Percentiles rank a stretch among this genome's conserved stretches.
These are phyloP conservation scores for Avena eriantha DNA, from an alignment of 176 grass and related monocot genomes.

Conservation along the genomic window DNA sequence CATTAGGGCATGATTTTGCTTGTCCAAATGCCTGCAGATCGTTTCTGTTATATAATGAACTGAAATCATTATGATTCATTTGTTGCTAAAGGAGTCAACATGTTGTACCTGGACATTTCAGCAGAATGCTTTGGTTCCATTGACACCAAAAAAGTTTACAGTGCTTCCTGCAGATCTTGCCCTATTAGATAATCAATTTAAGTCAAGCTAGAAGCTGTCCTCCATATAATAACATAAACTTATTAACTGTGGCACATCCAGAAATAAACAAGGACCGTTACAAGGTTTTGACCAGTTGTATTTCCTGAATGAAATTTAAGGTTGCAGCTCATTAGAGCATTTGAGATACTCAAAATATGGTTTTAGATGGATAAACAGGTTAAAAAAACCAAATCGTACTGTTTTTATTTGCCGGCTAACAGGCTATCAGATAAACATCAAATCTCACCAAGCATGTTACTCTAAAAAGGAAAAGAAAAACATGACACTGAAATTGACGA, in stretches of 20 bases:
- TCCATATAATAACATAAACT: neutral
- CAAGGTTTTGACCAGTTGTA: neutral
- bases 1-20: conserved; percentile 73
- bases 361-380: too few species aligned
- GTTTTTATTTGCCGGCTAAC: neutral
- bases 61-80: neutral
- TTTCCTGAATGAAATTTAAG: too few species aligned
- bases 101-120: conserved; percentile 65
- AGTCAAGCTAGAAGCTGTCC: conserved; percentile 16
- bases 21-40: conserved; percentile 73
- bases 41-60: conserved; percentile 27
- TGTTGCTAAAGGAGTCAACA: conserved; percentile 10
- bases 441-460: neutral
- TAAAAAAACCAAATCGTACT: too few species aligned
- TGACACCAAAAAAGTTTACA: conserved; percentile 40
- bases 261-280: neutral
- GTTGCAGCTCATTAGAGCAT: too few species aligned
- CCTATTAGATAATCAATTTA: conserved; percentile 32
- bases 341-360: too few species aligned
- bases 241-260: neutral
- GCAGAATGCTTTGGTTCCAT: conserved; percentile 78
- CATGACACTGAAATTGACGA: neutral
- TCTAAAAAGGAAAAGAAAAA: too few species aligned
- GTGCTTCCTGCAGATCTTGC: conserved; percentile 39
- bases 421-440: neutral